Conservation (phyloP, 2,329 filamentous ascomycete genomes). For the Colletotrichum endophyticum region DNA sequence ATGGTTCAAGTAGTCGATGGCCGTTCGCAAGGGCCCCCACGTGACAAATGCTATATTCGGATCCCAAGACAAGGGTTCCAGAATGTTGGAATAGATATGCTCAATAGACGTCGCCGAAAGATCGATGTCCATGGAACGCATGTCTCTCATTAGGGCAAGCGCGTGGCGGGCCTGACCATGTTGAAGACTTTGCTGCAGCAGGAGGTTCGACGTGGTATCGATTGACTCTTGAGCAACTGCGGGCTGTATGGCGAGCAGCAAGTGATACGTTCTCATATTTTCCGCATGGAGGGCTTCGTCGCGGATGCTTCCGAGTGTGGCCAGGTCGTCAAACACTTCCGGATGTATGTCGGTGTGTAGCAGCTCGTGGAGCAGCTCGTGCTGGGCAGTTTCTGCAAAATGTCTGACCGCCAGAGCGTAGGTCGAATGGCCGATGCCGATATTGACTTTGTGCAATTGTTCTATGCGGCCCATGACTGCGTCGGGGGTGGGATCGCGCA, state of each 20-base stretch:
- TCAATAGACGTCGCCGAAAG: conserved; percentile 22
- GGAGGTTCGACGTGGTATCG: conserved; percentile 34
- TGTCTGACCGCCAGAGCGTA: conserved; percentile 71
- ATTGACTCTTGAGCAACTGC: conserved; percentile 33
- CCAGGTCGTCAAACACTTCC: conserved; percentile 56
- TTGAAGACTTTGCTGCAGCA: conserved; percentile 34
- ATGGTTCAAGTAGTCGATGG: conserved; percentile 3
- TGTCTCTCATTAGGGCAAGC: conserved; percentile 40
- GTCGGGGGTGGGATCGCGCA: conserved; percentile 62
- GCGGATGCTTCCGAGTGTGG: conserved; percentile 44
- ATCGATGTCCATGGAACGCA: conserved; percentile 37
- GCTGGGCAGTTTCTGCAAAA: conserved; percentile 64
- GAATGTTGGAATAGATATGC: neutral
- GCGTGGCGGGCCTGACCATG: conserved; percentile 29
- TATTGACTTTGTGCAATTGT: conserved; percentile 65
- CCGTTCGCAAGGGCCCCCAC: neutral
- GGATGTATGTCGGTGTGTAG: conserved; percentile 58
- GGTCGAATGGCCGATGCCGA: conserved; percentile 64
- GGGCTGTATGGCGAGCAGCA: conserved; percentile 50
- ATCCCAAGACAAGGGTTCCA: conserved; percentile 4
- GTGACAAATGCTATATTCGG: neutral
- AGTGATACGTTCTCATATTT: conserved; percentile 45
- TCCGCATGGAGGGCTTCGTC: conserved; percentile 35
- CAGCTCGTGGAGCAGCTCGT: conserved; percentile 49
- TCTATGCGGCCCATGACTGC: conserved; percentile 64